Percentiles rank a stretch among this genome's conserved stretches.
Evolutionary conservation across 1,139 yeast species (phyloP).

Genomic region (Protomyces gravidus): DNA sequence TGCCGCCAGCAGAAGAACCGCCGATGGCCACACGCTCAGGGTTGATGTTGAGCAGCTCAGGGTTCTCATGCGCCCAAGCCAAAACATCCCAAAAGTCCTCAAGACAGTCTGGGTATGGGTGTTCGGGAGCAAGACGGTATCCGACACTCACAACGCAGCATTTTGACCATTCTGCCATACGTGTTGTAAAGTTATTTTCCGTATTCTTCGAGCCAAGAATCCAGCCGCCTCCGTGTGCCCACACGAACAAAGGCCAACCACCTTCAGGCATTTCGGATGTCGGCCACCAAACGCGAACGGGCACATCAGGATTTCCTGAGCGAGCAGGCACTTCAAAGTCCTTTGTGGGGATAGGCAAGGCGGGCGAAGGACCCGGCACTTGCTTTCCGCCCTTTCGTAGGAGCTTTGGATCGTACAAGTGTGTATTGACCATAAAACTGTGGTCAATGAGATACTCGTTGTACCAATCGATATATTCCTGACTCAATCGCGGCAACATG

Average conservation of each 20-base stretch:
- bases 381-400: slow-evolving; percentile 16
- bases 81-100: slow-evolving; percentile 45
- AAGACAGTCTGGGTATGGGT: slow-evolving; percentile 49
- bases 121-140: slow-evolving; percentile 48
- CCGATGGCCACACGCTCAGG: slow-evolving; percentile 45
- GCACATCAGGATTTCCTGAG: slow-evolving; percentile 35
- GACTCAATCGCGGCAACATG: slow-evolving; percentile 13
- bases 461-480: slow-evolving; percentile 20
- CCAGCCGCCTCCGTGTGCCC: slow-evolving; percentile 54
- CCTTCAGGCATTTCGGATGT: slow-evolving; percentile 42
- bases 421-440: slow-evolving; percentile 26
- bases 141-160: slow-evolving; percentile 43
- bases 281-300: slow-evolving; percentile 47
- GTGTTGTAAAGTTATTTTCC: slow-evolving; percentile 49
- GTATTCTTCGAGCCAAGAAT: slow-evolving; percentile 48
- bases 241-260: slow-evolving; percentile 49
- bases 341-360: slow-evolving; percentile 11
- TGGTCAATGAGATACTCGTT: slow-evolving; percentile 26
- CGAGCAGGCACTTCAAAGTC: slow-evolving; percentile 23
- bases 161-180: slow-evolving; percentile 43
- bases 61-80: slow-evolving; percentile 35
- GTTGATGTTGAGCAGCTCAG: slow-evolving; percentile 40
- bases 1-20: slow-evolving; percentile 53
- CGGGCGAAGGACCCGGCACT: slow-evolving; percentile 21
- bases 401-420: slow-evolving; percentile 19